Evolutionary conservation across 331 rosid species (phyloP).

Genomic region (Malus hybrid): DNA sequence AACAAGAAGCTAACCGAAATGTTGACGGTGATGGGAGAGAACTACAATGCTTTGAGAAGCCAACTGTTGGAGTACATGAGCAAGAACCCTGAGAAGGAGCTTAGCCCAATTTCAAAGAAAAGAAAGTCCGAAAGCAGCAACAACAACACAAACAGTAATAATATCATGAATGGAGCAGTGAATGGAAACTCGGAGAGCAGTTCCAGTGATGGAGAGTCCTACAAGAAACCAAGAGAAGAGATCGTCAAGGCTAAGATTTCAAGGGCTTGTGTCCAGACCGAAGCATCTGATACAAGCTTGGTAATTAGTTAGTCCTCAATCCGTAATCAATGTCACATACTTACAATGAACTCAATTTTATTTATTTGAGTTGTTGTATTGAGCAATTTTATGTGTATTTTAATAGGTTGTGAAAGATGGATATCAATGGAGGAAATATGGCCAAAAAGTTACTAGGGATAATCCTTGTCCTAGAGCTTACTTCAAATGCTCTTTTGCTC

Average conservation of each 20-base stretch:
- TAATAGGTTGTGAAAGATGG: slow-evolving; percentile 88
- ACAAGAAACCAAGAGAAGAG: slow-evolving; percentile 78
- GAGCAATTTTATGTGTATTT: slow-evolving; percentile 6
- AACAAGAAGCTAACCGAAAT: slow-evolving; percentile 80
- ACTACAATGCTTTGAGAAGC: slow-evolving; percentile 55
- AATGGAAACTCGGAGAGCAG: slow-evolving; percentile 83
- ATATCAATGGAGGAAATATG: slow-evolving; percentile 97
- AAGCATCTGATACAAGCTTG: slow-evolving; percentile 73
- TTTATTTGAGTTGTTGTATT: not conserved
- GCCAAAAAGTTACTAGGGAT: slow-evolving; percentile 97
- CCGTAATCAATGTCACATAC: not conserved
- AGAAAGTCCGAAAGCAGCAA: slow-evolving; percentile 82
- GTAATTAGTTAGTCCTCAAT: slow-evolving; percentile 30
- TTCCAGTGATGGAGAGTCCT: slow-evolving; percentile 80
- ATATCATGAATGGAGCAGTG: slow-evolving; percentile 16
- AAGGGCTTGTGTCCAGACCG: slow-evolving; percentile 51
- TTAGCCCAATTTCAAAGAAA: slow-evolving; percentile 51
- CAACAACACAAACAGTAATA: slow-evolving; percentile 42
- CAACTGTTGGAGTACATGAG: slow-evolving; percentile 61
- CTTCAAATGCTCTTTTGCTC: slow-evolving; percentile 99
- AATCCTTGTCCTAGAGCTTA: slow-evolving; percentile 98
- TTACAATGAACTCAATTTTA: not conserved
- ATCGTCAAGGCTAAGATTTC: slow-evolving; percentile 60
- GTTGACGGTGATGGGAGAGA: slow-evolving; percentile 78
- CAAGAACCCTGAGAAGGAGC: slow-evolving; percentile 62